Evolutionary conservation across 2,329 filamentous ascomycete species (phyloP), one percentile per base, ranked within the genome.

Genomic region (Acephala macrosclerotiorum): DNA sequence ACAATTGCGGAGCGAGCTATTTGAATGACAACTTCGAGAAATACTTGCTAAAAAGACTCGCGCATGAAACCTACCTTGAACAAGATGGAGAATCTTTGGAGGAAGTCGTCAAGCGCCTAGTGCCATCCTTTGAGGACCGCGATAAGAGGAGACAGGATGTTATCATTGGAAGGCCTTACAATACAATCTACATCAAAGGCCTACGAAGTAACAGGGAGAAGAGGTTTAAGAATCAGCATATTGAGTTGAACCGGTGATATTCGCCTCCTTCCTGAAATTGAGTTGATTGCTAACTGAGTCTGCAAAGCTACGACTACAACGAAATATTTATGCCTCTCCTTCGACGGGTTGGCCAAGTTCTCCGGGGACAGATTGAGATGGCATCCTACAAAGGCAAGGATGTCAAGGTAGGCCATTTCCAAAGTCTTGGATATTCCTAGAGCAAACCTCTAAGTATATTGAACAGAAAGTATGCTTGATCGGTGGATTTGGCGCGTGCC

Each of bases 391-490:
- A 63, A 57, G 40, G 56, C 0, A 68, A 68, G 22, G 36, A 45
- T 22, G 58, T 67, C 16, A 70, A 67, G 58, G 68, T 71, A 56
- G 26, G 49, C 42, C 18, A 1, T 9, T 1, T 12, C 42, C 2
- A 35, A 36, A 2, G 35, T 11, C 2, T 1, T 45, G 22, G 18
- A 3, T 12, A 33, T 53, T n/a, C 22, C 5, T 22, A 14, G 18
- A 42, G 3, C 6, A 2, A 53, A 38, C 1, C 3, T 25, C 20
- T 22, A 22, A 38, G 2, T 12, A 29, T 56, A 16, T 16, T 8
- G 33, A 35, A 22, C 22, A 72, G 71, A 73, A 70, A 66, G 68
- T 73, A 1, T 71, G 70, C 25, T 63, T 74, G 11, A 65, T 73
- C 18, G 71, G 72, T 33, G 71, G 68, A 1, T 74, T 74, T 64